Conservation (phyloP, 139 green algal genomes). For the Auxenochlorella protothecoides region DNA sequence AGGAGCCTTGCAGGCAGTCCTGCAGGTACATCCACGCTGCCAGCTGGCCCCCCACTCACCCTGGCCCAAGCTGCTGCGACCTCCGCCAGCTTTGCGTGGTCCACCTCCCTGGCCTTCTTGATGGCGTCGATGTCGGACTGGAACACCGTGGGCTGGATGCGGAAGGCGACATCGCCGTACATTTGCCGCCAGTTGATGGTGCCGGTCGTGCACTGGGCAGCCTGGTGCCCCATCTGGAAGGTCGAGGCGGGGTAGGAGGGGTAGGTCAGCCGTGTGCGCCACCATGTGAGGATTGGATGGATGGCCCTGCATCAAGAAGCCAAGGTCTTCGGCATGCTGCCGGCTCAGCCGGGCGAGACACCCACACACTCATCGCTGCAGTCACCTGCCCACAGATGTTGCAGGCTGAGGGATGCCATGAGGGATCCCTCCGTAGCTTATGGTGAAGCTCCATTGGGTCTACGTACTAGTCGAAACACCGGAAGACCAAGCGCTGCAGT, state of each 20-base stretch:
- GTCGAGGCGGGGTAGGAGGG: background rate
- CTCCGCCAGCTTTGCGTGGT: constrained; percentile 48
- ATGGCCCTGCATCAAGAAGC: background rate
- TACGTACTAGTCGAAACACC: too few relatives aligned
- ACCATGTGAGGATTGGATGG: background rate
- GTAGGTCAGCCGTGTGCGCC: background rate
- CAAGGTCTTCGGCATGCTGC: background rate
- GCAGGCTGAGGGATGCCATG: constrained; percentile 71
- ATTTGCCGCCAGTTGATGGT: constrained; percentile 83
- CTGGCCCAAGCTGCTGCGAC: constrained; percentile 48
- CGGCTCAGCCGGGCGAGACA: background rate
- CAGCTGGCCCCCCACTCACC: background rate
- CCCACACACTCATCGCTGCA: background rate
- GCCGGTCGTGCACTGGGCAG: constrained; percentile 70
- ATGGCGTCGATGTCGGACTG: constrained; percentile 48
- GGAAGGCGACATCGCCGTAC: constrained; percentile 74
- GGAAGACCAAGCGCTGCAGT: too few relatives aligned
- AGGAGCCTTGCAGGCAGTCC: background rate
- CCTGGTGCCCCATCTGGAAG: constrained; percentile 74
- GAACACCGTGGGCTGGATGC: constrained; percentile 48
- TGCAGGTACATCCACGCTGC: background rate
- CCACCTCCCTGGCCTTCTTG: constrained; percentile 38
- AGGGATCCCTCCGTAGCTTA: constrained; percentile 71
- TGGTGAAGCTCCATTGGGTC: constrained; percentile 76
- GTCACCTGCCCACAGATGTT: constrained; percentile 77